Base-by-base conservation (phyloP, 768 basidiomycete genomes). In the Kwoniella pini region DNA sequence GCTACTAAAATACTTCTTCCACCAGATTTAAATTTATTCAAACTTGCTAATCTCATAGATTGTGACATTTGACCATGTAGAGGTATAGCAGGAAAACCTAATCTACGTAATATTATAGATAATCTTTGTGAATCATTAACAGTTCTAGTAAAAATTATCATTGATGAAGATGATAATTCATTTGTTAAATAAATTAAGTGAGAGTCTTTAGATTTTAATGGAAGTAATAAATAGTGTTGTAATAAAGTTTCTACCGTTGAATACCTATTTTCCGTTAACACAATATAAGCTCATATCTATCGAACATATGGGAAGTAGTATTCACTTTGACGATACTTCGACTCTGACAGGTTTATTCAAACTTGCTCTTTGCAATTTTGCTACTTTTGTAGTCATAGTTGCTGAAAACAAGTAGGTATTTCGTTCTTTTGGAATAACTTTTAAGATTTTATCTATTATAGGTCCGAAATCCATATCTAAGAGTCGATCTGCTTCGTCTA, bases 301-400 rank as follows among this genome's bases (percentile, higher is more conserved):
- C 7, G 24, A 5, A 13, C 5, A 12, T 10, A 13, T 19, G 19
- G 19, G 40, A 12, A 12, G n/a, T 19, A 6, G 6, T 9, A 77
- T 88, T 69, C 78, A 93, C 93, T 95, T 97, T 72, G 88, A 84
- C 6, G 90, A 88, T 2, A 97, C 91, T 77, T 98, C 94, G 1
- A 98, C 86, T 66, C 89, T 85, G 24, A 94, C 86, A n/a, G 96
- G 96, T 74, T 95, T 93, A 30, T 85, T 84, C 73, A 98, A 81
- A 82, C 91, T 93, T 30, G 96, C 94, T 54, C 95, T 81, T 77
- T 98, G 95, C 11, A 99, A 82, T 79, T 97, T 97, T 11, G 90
- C 91, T 3, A 99, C 92, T 80, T 97, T 98, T 13, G 91, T 92
- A 11, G 96, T 95, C 95, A 99, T 98, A 21, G 95, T 98, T 5